Evolutionary conservation across 371 early-diverging fungal species (phyloP), one percentile per base, ranked within the genome.

Genomic region (Mortierella sp.): DNA sequence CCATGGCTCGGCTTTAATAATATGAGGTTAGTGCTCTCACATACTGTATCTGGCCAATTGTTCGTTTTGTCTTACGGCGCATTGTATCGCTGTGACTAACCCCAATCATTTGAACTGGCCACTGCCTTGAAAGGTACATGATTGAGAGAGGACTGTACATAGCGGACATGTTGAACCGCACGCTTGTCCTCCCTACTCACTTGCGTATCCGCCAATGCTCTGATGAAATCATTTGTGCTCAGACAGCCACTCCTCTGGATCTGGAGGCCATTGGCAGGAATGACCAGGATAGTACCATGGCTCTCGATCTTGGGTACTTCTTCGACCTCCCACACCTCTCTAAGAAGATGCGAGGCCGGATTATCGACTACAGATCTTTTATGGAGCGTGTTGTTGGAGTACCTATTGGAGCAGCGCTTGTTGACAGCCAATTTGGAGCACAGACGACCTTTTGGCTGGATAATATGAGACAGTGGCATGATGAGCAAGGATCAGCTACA

Each of bases 1-100:
- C 79, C 79, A 20, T 79, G 79, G 75, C 74, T 74, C 6, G 68
- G 75, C 26, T 74, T 79, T 54, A 74, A 74, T 32, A 74, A 65
- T 32, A 79, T 74, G 68, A 70, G 79, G 79, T 65, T 70, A 20
- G 20, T 18, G 28, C 6, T n/a, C n/a, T 54, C n/a, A 0, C 35
- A 3, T 8, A 35, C 35, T 54, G 24, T 20, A 24, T 28, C 11
- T n/a, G 22, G 35, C 35, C 6, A 35, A 35, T 35, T 3, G 35
- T 6, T 35, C 35, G 35, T 35, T 35, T 35, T 5, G 6, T 35
- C 35, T 35, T 35, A 35, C 6, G 35, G 3, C 35, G 35, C 6
- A 35, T 35, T 35, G 35, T 35, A 35, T 35, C 35, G 35, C 35
- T 35, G 35, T 5, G 35, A 0, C 3, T 35, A 35, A 35, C 35